Evolutionary conservation across 176 grass and related monocot genomes (phyloP), one percentile per base, ranked within the genome.

Genomic region (Cenchrus americanus): DNA sequence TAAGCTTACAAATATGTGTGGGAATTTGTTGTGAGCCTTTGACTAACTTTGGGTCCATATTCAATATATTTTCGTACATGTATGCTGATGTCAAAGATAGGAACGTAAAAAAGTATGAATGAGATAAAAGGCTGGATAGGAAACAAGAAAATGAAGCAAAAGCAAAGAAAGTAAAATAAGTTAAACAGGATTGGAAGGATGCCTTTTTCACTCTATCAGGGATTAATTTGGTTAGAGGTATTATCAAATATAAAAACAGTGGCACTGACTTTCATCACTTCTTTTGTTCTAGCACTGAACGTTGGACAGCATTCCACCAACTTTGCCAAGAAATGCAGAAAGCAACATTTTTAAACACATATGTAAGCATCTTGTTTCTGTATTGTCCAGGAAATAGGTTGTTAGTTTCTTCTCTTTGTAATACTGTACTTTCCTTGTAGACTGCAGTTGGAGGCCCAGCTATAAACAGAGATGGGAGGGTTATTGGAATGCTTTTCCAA

Each of bases 401-500:
- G 10, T 66, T 17, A 8, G 8, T 40, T 66, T 40, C 63, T 66
- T 40, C 41, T n/a, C 41, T 69, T n/a, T 69, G 10, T 69, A n/a
- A 69, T 69, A 69, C 9, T 19, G 5, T 46, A 4, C 7, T 69
- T 69, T 69, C 40, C 40, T 69, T 69, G 66, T n/a, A 69, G 66
- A n/a, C 3, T 44, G 40, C 66, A n/a, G 44, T 69, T 44, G 66
- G 66, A 69, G 66, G 66, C 42, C 66, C 66, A 69, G 41, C 66
- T 5, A 69, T 69, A 69, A 44, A 69, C 66, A 69, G 40, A 44
- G 13, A 69, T 46, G 66, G 66, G 10, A 43, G 66, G 66, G 66
- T 44, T 69, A 5, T 69, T 69, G 66, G 66, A 69, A 69, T 69
- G 66, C 66, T 69, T 44, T 69, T 69, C 41, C 66, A 69, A 69